Evolutionary conservation across 768 basidiomycete species (phyloP).

Genomic region (Rhizopogon vulgaris): DNA sequence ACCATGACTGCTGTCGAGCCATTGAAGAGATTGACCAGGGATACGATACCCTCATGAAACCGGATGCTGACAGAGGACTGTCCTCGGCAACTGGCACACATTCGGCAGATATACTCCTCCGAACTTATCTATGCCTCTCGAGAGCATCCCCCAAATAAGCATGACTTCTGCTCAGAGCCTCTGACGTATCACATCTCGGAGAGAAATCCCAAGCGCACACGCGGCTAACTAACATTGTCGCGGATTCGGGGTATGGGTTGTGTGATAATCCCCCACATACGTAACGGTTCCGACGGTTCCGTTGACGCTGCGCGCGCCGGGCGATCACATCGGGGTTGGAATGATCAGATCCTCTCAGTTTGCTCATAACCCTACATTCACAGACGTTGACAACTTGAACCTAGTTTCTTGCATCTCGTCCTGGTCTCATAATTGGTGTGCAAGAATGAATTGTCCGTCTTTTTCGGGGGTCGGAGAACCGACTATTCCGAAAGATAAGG

Average conservation of each 20-base stretch:
- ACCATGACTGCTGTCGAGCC: constrained; percentile 35
- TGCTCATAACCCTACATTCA: not conserved
- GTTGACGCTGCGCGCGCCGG: too few species aligned
- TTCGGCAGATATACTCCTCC: constrained; percentile 83
- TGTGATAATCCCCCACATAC: too few species aligned
- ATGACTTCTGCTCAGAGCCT: too few species aligned
- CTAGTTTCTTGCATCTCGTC: too few species aligned
- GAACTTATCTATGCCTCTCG: too few species aligned
- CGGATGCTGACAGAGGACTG: constrained; percentile 69
- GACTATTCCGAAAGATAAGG: not conserved
- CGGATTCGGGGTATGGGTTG: too few species aligned
- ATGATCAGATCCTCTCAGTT: not conserved
- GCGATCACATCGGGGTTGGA: too few species aligned
- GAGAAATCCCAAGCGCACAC: not conserved
- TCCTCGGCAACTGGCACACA: constrained; percentile 60
- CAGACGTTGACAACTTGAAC: too few species aligned
- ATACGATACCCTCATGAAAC: constrained; percentile 57
- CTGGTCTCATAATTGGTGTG: too few species aligned
- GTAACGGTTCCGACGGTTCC: too few species aligned
- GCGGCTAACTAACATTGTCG: too few species aligned
- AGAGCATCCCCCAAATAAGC: constrained; percentile 29
- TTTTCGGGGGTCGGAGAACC: not conserved
- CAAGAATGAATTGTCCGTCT: not conserved
- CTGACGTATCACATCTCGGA: not conserved
- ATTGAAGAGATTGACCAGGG: constrained; percentile 43